These are phyloP conservation scores for Ustilago curta DNA, from an alignment of 1,284 basidiomycete species.

Conservation along the genomic window DNA sequence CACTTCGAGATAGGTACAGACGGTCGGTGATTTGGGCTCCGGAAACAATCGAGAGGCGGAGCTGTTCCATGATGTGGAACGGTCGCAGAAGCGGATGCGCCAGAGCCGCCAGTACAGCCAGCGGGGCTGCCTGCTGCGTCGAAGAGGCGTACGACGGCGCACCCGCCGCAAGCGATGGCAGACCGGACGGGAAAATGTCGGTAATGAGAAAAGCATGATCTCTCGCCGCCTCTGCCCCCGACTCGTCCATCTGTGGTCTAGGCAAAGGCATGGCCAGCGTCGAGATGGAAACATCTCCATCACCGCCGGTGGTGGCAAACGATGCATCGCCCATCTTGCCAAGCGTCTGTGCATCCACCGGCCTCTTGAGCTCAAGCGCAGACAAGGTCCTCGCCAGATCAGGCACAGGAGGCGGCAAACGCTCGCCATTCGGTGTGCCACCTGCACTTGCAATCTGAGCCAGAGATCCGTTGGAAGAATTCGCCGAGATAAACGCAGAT, in stretches of 20 bases:
- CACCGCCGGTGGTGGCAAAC: conserved; percentile 6
- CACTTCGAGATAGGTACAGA: conserved; percentile 86
- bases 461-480: not conserved
- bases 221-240: not conserved
- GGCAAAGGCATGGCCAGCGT: conserved; percentile 39
- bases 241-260: not conserved
- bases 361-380: conserved; percentile 32
- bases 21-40: conserved; percentile 89
- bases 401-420: conserved; percentile 45
- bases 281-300: conserved; percentile 1
- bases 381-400: conserved; percentile 52
- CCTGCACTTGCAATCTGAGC: not conserved
- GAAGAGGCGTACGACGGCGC: conserved; percentile 44
- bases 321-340: not conserved
- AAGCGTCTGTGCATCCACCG: not conserved
- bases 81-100: conserved; percentile 39
- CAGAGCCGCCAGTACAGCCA: conserved; percentile 1
- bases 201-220: conserved; percentile 27
- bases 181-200: conserved; percentile 56
- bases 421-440: conserved; percentile 6
- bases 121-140: not conserved
- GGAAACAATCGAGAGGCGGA: conserved; percentile 28
- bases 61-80: conserved; percentile 38
- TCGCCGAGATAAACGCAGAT: conserved; percentile 35
- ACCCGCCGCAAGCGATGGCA: conserved; percentile 53